These are phyloP conservation scores for Leccinum longicurvipes DNA, from an alignment of 768 basidiomycete genomes.

Conservation along the genomic window DNA sequence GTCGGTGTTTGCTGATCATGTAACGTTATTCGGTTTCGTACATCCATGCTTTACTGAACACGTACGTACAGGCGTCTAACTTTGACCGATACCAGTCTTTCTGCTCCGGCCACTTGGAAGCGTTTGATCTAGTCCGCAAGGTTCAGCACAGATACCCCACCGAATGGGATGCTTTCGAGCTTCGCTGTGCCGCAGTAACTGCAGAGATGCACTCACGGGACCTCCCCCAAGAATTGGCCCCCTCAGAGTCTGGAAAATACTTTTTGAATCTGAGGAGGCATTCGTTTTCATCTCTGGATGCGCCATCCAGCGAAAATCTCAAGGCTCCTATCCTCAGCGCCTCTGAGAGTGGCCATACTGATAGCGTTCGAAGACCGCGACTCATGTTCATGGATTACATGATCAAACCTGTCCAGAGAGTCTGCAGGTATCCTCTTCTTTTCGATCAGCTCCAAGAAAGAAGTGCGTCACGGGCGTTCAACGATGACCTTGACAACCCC, in stretches of 20 bases:
- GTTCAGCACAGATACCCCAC: constrained; percentile 57
- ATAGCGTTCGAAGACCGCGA: constrained; percentile 33
- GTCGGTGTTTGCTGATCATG: constrained; percentile 57
- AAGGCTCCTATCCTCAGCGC: constrained; percentile 32
- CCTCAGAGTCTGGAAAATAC: constrained; percentile 6
- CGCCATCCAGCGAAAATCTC: constrained; percentile 30
- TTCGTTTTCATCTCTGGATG: constrained; percentile 53
- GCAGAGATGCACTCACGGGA: constrained; percentile 31
- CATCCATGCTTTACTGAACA: background rate
- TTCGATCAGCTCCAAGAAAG: constrained; percentile 61
- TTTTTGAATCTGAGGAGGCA: constrained; percentile 34
- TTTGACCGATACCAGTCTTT: constrained; percentile 83
- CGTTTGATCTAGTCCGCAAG: constrained; percentile 68
- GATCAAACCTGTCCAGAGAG: constrained; percentile 95
- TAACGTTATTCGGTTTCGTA: constrained; percentile 23
- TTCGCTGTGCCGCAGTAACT: constrained; percentile 61
- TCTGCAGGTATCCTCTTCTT: constrained; percentile 93
- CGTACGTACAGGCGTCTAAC: constrained; percentile 52
- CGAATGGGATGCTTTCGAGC: constrained; percentile 86
- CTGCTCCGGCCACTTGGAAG: constrained; percentile 84
- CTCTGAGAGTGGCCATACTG: constrained; percentile 31
- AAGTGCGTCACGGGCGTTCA: background rate
- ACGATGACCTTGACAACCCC: background rate
- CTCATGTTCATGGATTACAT: constrained; percentile 81
- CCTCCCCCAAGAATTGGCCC: constrained; percentile 1